Percentiles rank a stretch among this genome's conserved stretches.
These are phyloP conservation scores for Ballota nigra DNA, from an alignment of 257 asterid genomes.

Conservation along the genomic window DNA sequence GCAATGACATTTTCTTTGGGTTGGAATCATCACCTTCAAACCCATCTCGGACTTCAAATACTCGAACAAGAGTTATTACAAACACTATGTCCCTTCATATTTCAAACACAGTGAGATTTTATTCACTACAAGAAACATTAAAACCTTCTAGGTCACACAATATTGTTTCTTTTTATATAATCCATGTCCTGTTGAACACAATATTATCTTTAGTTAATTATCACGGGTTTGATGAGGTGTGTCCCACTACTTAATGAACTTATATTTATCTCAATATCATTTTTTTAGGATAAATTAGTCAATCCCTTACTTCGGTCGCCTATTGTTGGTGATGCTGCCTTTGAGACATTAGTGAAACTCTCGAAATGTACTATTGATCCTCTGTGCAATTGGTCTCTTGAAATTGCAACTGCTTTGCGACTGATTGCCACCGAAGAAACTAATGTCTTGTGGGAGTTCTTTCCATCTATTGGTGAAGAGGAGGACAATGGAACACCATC, in stretches of 20 bases:
- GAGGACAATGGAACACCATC: slow-evolving; percentile 59
- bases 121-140: background rate
- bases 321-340: slow-evolving; percentile 85
- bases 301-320: slow-evolving; percentile 74
- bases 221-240: slow-evolving; percentile 5
- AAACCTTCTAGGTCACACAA: background rate
- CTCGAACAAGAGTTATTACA: slow-evolving; percentile 1
- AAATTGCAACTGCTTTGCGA: slow-evolving; percentile 90
- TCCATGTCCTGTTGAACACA: slow-evolving; percentile 6
- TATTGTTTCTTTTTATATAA: background rate
- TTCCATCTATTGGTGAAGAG: slow-evolving; percentile 64
- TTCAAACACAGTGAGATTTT: background rate
- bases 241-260: slow-evolving; percentile 8
- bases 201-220: background rate
- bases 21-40: background rate
- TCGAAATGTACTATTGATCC: slow-evolving; percentile 82
- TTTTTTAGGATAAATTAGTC: slow-evolving; percentile 71
- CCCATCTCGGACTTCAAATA: background rate
- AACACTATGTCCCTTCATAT: background rate
- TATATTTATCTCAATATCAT: slow-evolving; percentile 7
- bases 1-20: background rate
- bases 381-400: slow-evolving; percentile 93
- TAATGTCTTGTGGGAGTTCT: slow-evolving; percentile 57
- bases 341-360: slow-evolving; percentile 81
- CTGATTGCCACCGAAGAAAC: slow-evolving; percentile 61